Evolutionary conservation across 306 rosid species (phyloP).

Genomic region (Rosa persica): DNA sequence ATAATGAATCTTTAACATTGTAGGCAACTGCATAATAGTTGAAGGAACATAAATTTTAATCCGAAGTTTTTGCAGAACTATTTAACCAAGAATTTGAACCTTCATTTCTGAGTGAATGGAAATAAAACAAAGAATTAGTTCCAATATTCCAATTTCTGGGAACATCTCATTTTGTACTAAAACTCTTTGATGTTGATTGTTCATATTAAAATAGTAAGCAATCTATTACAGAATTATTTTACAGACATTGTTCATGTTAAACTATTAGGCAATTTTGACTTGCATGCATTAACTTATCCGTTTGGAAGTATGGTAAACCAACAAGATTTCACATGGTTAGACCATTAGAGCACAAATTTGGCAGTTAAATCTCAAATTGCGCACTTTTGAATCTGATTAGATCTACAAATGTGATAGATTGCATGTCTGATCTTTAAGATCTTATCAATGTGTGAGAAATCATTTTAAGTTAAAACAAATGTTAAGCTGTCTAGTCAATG

Average conservation of each 20-base stretch:
- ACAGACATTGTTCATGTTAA: not conserved
- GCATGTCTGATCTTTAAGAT: not conserved
- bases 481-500: slow-evolving; percentile 15
- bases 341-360: not conserved
- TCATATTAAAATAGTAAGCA: not conserved
- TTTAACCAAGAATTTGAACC: not conserved
- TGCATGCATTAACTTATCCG: not conserved
- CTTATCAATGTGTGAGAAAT: not conserved
- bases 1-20: not conserved
- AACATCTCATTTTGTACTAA: not conserved
- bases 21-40: not conserved
- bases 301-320: not conserved
- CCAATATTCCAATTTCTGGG: not conserved
- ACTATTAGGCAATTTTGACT: not conserved
- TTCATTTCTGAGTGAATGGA: not conserved
- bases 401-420: not conserved
- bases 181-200: not conserved
- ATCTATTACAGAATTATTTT: not conserved
- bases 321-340: not conserved
- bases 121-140: not conserved
- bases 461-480: not conserved
- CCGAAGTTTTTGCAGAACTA: not conserved
- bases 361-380: not conserved
- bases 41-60: not conserved
- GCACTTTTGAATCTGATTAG: not conserved